Base-by-base conservation (phyloP, 495 filamentous ascomycete species). In the Aspergillus ostianus region DNA sequence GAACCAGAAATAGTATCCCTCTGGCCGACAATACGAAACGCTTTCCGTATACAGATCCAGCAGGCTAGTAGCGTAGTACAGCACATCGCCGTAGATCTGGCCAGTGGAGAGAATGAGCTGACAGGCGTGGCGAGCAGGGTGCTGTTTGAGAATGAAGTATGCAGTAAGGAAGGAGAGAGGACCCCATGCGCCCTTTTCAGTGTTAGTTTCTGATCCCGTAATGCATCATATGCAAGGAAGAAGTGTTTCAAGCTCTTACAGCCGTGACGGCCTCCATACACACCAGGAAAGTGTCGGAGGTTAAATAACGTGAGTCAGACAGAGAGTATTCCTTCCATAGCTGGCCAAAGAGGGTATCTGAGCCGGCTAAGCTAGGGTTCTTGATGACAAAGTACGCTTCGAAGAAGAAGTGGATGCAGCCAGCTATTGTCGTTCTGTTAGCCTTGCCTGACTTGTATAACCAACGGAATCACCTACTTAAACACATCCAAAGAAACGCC, bases 251-350 rank as follows among this genome's bases (percentile, higher is more conserved):
- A 32, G 29, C 15, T 15, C 78, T 56, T 75, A 91, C 87, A 2
- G 82, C 82, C 3, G 90, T 94, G 45, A 94, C 78, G 26, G 79
- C 80, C 76, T 94, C 90, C 70, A 93, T 87, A 65, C 85, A 87
- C 4, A 93, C 71, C 60, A 92, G 86, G 68, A 92, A 92, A 3
- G 82, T 73, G 63, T 94, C 85, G 7, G 79, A 80, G 4, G 83
- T 87, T 58, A 91, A 67, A 58, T 93, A 93, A 36, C 89, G 81
- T 32, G 87, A 90, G 69, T 93, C 89, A n/a, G 88, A 89, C 21
- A 85, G 77, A 8, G 87, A 77, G 74, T 93, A 93, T 66, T 91
- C 89, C 64, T 92, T 93, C 89, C 89, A 93, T 20, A 92, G 74
- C 69, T 91, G 88, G 0, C 85, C 85, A 46, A 90, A 82, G 0